Conservation (phyloP, 1,284 basidiomycete species). For the Uromyces viciae-fabae region DNA sequence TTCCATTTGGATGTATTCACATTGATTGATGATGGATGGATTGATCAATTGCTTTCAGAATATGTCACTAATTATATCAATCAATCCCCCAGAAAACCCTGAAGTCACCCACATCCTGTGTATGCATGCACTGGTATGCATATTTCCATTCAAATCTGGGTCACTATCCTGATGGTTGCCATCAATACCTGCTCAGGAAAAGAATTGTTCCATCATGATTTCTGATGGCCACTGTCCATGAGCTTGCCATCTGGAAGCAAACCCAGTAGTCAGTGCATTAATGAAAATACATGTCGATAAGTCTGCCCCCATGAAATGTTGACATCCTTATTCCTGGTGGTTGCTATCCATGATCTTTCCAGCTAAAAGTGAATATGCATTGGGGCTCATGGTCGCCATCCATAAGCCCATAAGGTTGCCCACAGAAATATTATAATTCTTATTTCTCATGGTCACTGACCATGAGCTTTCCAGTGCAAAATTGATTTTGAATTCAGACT, state of each 20-base stretch:
- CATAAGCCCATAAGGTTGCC: background rate
- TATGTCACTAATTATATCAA: background rate
- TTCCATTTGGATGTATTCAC: background rate
- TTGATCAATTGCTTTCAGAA: background rate
- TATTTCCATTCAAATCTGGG: too few species aligned
- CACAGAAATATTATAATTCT: background rate
- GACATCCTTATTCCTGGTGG: background rate
- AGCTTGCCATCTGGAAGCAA: too few species aligned
- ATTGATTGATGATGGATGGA: background rate
- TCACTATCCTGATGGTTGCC: too few species aligned
- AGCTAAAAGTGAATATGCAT: too few species aligned
- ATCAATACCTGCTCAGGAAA: too few species aligned
- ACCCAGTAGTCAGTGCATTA: background rate
- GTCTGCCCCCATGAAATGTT: background rate
- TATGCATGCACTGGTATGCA: background rate
- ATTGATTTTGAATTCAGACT: background rate
- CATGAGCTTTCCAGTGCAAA: background rate
- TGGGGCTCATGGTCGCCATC: background rate
- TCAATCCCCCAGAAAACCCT: background rate
- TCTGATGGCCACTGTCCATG: too few species aligned
- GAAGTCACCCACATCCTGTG: too few species aligned
- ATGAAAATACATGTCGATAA: background rate
- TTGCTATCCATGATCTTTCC: background rate
- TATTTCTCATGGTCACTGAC: background rate
- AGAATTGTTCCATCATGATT: too few species aligned